These are phyloP conservation scores for Exserohilum rostratum DNA, from an alignment of 2,329 filamentous ascomycete species.

Conservation along the genomic window DNA sequence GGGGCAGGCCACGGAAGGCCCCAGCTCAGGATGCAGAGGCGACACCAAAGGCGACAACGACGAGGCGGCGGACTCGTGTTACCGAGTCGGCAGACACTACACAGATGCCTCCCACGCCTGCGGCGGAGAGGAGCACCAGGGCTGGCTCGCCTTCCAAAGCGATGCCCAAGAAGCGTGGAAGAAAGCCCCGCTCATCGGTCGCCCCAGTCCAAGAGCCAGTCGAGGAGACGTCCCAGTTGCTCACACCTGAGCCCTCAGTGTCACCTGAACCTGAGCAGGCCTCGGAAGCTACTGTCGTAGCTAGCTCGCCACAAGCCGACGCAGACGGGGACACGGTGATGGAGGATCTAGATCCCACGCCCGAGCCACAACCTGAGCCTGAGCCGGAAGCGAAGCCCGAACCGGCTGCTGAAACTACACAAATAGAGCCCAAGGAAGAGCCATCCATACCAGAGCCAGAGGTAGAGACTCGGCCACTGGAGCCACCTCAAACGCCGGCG, in stretches of 20 bases:
- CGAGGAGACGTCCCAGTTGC: conserved; percentile 48
- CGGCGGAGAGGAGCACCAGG: conserved; percentile 55
- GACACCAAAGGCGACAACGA: conserved; percentile 55
- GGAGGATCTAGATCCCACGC: conserved; percentile 59
- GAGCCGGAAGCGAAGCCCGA: conserved; percentile 39
- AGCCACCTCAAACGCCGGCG: conserved; percentile 41
- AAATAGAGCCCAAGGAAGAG: conserved; percentile 67
- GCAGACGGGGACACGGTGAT: conserved; percentile 65
- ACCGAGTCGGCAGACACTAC: conserved; percentile 62
- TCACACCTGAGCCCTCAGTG: conserved; percentile 59
- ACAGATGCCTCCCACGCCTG: conserved; percentile 65
- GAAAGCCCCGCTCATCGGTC: conserved; percentile 52
- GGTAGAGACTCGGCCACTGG: conserved; percentile 42
- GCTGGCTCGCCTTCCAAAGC: conserved; percentile 23
- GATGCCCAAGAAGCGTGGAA: conserved; percentile 65
- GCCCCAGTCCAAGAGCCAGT: conserved; percentile 48
- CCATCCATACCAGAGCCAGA: conserved; percentile 23
- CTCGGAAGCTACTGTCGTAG: conserved; percentile 11
- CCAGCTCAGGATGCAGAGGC: conserved; percentile 45
- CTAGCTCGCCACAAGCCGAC: conserved; percentile 56
- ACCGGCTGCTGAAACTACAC: conserved; percentile 73
- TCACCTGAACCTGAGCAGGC: conserved; percentile 65
- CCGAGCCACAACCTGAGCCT: conserved; percentile 36
- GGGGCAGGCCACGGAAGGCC: conserved; percentile 59
- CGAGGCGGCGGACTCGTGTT: conserved; percentile 55